Evolutionary conservation across 257 asterid genomes (phyloP).

Genomic region (Solanum pinnatisectum): DNA sequence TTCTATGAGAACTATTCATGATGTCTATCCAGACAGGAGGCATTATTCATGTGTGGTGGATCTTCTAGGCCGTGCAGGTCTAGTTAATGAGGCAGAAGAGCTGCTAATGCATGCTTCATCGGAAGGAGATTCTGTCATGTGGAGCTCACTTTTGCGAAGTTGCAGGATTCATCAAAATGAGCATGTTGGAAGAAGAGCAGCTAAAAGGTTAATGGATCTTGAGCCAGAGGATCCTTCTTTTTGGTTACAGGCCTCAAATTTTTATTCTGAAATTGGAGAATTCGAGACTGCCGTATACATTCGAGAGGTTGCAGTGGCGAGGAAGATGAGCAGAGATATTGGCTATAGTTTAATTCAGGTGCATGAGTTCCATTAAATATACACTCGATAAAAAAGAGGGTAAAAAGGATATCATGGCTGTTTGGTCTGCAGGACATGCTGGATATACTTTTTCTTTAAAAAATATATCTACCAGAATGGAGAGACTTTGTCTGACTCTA

Average conservation of each 20-base stretch:
- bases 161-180: constrained; percentile 38
- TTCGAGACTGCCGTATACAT: constrained; percentile 26
- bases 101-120: constrained; percentile 20
- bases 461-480: neutral
- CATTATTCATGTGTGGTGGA: constrained; percentile 66
- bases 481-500: neutral
- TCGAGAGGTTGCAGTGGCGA: constrained; percentile 35
- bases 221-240: constrained; percentile 39
- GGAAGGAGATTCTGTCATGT: constrained; percentile 27
- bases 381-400: neutral
- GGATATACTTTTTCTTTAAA: neutral
- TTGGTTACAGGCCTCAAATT: constrained; percentile 45
- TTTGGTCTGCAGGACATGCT: neutral
- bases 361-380: constrained; percentile 5
- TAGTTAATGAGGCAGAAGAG: constrained; percentile 34
- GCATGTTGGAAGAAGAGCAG: constrained; percentile 35
- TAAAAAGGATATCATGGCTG: neutral
- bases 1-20: constrained; percentile 30
- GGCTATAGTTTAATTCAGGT: constrained; percentile 43
- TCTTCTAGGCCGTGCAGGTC: constrained; percentile 57
- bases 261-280: constrained; percentile 49
- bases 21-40: constrained; percentile 37
- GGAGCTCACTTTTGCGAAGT: constrained; percentile 54
- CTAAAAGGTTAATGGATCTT: constrained; percentile 28
- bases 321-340: constrained; percentile 36